Evolutionary conservation across 108 stramenopile species (phyloP), one percentile per base, ranked within the genome.

Genomic region (Pseudonitzschia multiseries): DNA sequence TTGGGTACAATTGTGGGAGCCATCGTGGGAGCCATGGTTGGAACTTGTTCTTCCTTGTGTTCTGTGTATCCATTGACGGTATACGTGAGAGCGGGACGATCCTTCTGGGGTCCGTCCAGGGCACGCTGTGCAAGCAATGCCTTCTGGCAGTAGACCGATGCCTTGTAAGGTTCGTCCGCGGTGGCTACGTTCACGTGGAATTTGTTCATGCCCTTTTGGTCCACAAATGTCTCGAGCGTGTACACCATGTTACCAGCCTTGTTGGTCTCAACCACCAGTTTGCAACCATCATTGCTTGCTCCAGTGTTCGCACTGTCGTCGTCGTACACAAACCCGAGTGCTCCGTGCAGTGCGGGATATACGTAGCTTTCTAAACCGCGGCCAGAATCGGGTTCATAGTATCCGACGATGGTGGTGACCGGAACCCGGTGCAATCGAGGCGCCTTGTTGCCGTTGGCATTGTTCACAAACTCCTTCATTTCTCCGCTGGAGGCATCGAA

Each of bases 371-470:
- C 28, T 27, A 59, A 14, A 8, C 5, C 15, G 26, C 57, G 26
- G 28, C 29, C 27, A 9, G 15, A 27, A 59, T 59, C 57, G 5
- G 57, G 57, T 26, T 59, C 57, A 14, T 59, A 59, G 27, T 59
- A 59, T 59, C 57, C 57, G 15, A 59, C 57, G 27, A 59, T 27
- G 26, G 57, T 59, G 4, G 57, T 59, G 10, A 59, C 57, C 15
- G 57, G 57, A 31, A 59, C 57, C 21, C 57, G 57, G 27, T 59
- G 29, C 29, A 59, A 59, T 59, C 57, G 26, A 17, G 57, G 57
- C 27, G 26, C 57, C 14, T 59, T 59, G n/a, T 59, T 0, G 2
- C 29, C 28, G 26, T 59, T 27, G 26, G 21, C 28, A 27, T 59
- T 26, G 28, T 31, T 31, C 15, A 31, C 27, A 27, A 59, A 59